Base-by-base conservation (phyloP, 2,329 filamentous ascomycete species). In the Alternaria novae-zelandiae region DNA sequence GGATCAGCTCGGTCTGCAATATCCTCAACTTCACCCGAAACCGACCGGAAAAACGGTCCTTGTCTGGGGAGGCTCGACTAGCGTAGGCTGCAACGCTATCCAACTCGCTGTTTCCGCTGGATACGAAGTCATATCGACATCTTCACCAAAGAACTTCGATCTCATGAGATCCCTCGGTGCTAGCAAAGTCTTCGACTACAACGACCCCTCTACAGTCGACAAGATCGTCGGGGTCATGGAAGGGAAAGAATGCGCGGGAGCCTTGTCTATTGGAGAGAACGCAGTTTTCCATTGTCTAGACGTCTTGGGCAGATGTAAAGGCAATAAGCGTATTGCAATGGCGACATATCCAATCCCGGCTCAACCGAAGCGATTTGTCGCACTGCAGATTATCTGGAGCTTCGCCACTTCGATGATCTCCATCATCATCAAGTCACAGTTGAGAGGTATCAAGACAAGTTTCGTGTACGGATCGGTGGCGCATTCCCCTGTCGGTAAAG, bases 121-220 rank as follows among this genome's bases (percentile, higher is more conserved):
- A 21, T 78, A 76, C 62, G 68, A 79, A 23, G 83, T 86, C 28
- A 72, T 84, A 53, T 76, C 82, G 3, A 85, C 82, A 6, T 80
- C 80, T 59, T 85, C 82, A 0, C 78, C 81, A 2, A 78, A 75
- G 41, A 86, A 86, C 70, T 83, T 82, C 67, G 76, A 80, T 4
- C 80, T 84, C 20, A 77, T 83, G 5, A 81, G 80, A 57, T 69
- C 65, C 1, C 75, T 84, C 10, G 86, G 86, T 12, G 85, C 84
- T 1, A 77, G 75, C 50, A 72, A 76, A 54, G 80, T 78, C 3
- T 85, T 86, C 69, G 83, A 87, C 72, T 87, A 87, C 76, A 77
- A 78, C 21, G n/a, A 23, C 23, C 12, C 26, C 78, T 78, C 78
- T 11, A 46, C 60, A 4, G 71, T 78, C 25, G 65, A 74, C 6